Percentiles rank a stretch among this genome's conserved stretches.
Conservation (phyloP, 1,284 basidiomycete genomes). For the Cryptococcus depauperatus region DNA sequence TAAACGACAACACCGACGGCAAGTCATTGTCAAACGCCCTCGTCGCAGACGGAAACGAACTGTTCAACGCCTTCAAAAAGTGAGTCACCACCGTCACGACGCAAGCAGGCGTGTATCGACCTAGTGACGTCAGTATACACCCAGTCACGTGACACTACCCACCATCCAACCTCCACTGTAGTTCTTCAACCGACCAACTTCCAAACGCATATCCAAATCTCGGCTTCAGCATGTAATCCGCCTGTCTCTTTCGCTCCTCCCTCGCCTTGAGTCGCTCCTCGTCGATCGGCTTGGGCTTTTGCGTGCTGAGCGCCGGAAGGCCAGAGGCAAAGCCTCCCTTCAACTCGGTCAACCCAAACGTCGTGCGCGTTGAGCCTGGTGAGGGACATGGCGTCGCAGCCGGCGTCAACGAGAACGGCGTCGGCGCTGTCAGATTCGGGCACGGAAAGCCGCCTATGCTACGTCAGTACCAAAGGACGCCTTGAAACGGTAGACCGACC, state of each 20-base stretch:
- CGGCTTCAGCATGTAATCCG: slow-evolving; percentile 30
- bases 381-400: slow-evolving; percentile 27
- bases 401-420: slow-evolving; percentile 32
- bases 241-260: slow-evolving; percentile 23
- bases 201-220: slow-evolving; percentile 34
- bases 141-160: slow-evolving; percentile 4
- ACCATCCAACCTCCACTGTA: slow-evolving; percentile 33
- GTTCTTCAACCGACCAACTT: slow-evolving; percentile 22
- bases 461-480: background rate
- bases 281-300: slow-evolving; percentile 19
- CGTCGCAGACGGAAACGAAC: slow-evolving; percentile 22
- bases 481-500: slow-evolving; percentile 12
- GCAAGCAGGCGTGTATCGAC: slow-evolving; percentile 29
- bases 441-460: slow-evolving; percentile 29
- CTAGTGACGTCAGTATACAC: slow-evolving; percentile 8
- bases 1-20: slow-evolving; percentile 23
- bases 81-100: slow-evolving; percentile 25
- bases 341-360: slow-evolving; percentile 9
- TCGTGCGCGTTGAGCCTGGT: slow-evolving; percentile 17
- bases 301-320: slow-evolving; percentile 21
- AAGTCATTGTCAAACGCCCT: slow-evolving; percentile 15
- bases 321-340: slow-evolving; percentile 6
- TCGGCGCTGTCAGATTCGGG: slow-evolving; percentile 35
- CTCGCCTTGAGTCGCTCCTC: slow-evolving; percentile 17
- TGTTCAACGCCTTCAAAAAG: slow-evolving; percentile 22